A percentile compares a stretch with the other conserved stretches of the same genome.
Conservation (phyloP, 768 basidiomycete genomes). For the Trametes cingulata region DNA sequence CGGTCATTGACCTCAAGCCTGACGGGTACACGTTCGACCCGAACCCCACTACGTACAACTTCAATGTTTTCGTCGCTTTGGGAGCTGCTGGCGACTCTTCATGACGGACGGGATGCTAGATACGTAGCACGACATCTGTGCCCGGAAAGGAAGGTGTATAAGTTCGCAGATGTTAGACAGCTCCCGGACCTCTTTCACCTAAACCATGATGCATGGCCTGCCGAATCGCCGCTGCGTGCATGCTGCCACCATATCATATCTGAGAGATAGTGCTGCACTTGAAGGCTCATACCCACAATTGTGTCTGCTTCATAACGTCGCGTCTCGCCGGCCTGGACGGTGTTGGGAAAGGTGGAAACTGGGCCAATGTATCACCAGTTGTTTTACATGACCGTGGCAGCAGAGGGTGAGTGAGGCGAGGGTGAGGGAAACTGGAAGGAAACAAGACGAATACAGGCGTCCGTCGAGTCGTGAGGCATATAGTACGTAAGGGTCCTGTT, state of each 20-base stretch:
- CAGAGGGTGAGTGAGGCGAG: neutral
- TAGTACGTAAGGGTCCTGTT: neutral
- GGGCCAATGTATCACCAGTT: constrained; percentile 1
- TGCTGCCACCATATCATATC: too few relatives aligned
- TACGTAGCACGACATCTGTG: neutral
- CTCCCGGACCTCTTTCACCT: too few relatives aligned
- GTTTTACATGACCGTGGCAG: neutral
- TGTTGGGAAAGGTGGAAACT: too few relatives aligned
- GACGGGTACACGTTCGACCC: constrained; percentile 42
- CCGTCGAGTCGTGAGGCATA: too few relatives aligned
- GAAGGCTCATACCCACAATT: too few relatives aligned
- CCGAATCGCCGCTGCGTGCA: too few relatives aligned
- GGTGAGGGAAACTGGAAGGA: neutral
- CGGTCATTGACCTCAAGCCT: constrained; percentile 50
- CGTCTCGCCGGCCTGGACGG: too few relatives aligned
- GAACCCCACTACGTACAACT: constrained; percentile 50
- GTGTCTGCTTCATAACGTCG: too few relatives aligned
- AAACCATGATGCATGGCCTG: too few relatives aligned
- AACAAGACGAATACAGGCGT: neutral
- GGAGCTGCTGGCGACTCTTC: neutral
- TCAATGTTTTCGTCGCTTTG: constrained; percentile 57
- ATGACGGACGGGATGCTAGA: too few relatives aligned
- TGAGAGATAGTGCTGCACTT: too few relatives aligned
- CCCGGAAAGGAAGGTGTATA: neutral
- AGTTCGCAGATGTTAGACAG: too few relatives aligned